Conservation (phyloP, 23 red algal species). For the Gracilaria vermiculophylla region DNA sequence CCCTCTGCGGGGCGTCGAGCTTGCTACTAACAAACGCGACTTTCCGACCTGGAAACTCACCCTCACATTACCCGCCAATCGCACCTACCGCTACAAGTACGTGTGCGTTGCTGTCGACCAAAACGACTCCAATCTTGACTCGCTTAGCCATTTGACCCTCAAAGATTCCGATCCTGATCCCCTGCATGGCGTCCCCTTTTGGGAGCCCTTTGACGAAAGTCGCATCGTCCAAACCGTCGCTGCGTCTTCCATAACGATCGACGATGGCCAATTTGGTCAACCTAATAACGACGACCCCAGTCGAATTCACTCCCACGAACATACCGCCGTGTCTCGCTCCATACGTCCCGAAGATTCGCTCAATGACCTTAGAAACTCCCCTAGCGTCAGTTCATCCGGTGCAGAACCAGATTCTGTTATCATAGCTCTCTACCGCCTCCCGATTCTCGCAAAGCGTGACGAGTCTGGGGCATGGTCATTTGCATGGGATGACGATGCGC, state of each 20-base stretch:
- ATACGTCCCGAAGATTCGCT: not conserved
- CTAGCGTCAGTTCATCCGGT: not conserved
- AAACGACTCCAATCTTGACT: not conserved
- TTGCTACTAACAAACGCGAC: conserved; percentile 34
- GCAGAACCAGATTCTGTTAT: conserved; percentile 58
- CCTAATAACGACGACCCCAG: conserved; percentile 61
- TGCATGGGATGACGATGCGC: conserved; percentile 96
- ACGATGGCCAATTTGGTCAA: conserved; percentile 82
- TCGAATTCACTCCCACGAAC: conserved; percentile 57
- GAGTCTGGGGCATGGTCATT: conserved; percentile 68
- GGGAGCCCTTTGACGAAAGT: conserved; percentile 88
- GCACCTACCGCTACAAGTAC: conserved; percentile 88
- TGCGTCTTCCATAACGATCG: conserved; percentile 68
- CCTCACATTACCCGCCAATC: conserved; percentile 69
- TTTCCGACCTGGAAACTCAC: conserved; percentile 69
- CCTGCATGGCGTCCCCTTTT: not conserved
- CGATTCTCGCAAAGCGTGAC: conserved; percentile 80
- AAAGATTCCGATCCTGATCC: not conserved
- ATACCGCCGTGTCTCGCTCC: not conserved
- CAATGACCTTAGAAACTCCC: not conserved
- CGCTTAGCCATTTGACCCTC: not conserved
- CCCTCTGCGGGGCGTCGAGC: conserved; percentile 57
- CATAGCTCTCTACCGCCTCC: conserved; percentile 94
- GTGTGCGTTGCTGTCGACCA: conserved; percentile 27
- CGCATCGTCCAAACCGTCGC: conserved; percentile 64